Evolutionary conservation across 768 basidiomycete species (phyloP).

Genomic region (Auriscalpium orientale): DNA sequence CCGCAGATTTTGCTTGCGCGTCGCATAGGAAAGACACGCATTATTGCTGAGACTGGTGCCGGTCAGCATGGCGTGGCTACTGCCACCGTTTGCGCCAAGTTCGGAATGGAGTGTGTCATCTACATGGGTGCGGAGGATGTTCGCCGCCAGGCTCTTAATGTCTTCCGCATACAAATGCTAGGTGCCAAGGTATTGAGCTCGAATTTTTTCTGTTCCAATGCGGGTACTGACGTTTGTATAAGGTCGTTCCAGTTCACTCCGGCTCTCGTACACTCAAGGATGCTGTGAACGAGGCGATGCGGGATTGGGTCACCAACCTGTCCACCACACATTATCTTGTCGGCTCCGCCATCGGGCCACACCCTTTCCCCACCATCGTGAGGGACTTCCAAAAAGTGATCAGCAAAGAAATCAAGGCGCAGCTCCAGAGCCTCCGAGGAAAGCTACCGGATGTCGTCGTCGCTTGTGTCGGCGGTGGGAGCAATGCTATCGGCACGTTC

Average conservation of each 20-base stretch:
- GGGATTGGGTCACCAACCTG: slow-evolving; percentile 98
- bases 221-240: background rate
- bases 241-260: slow-evolving; percentile 92
- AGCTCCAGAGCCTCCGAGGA: slow-evolving; percentile 61
- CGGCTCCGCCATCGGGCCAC: slow-evolving; percentile 94
- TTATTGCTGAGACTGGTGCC: slow-evolving; percentile 98
- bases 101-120: slow-evolving; percentile 89
- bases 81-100: slow-evolving; percentile 95
- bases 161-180: slow-evolving; percentile 96
- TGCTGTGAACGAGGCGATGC: slow-evolving; percentile 96
- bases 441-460: slow-evolving; percentile 93
- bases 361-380: slow-evolving; percentile 98
- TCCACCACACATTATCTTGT: slow-evolving; percentile 93
- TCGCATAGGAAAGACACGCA: slow-evolving; percentile 89
- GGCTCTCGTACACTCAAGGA: slow-evolving; percentile 96
- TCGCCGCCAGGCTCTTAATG: slow-evolving; percentile 90
- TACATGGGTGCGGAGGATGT: slow-evolving; percentile 99
- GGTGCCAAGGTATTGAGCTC: slow-evolving; percentile 63
- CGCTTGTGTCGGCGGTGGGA: slow-evolving; percentile 96
- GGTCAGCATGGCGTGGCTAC: slow-evolving; percentile 99
- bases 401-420: slow-evolving; percentile 87
- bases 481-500: slow-evolving; percentile 97
- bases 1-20: slow-evolving; percentile 84
- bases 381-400: slow-evolving; percentile 97
- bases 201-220: background rate